These are phyloP conservation scores for Decorospora gaudefroyi DNA, from an alignment of 2,329 filamentous ascomycete species.

Conservation along the genomic window DNA sequence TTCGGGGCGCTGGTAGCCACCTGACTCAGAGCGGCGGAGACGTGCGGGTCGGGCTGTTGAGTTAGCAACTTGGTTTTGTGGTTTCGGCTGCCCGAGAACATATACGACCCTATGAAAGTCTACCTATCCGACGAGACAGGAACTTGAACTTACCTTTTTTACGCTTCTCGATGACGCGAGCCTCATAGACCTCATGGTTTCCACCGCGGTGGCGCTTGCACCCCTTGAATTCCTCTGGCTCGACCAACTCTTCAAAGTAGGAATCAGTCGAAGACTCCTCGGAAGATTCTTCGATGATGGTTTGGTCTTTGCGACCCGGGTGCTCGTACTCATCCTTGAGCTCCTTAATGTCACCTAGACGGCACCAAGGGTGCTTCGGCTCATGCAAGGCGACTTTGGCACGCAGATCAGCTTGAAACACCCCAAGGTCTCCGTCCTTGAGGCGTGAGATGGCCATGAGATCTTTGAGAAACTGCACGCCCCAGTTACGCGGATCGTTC, in stretches of 20 bases:
- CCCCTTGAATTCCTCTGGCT: conserved; percentile 29
- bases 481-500: conserved; percentile 45
- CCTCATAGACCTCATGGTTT: conserved; percentile 38
- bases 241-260: conserved; percentile 38
- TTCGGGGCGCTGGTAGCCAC: conserved; percentile 33
- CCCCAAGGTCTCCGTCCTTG: conserved; percentile 30
- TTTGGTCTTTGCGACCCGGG: conserved; percentile 21
- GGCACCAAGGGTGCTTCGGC: conserved; percentile 39
- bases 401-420: conserved; percentile 35
- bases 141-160: conserved; percentile 28
- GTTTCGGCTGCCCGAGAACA: neutral
- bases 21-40: conserved; percentile 36
- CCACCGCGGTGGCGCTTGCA: conserved; percentile 23
- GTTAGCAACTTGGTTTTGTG: conserved; percentile 7
- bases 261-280: conserved; percentile 33
- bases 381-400: conserved; percentile 33
- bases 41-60: conserved; percentile 21
- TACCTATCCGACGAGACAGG: neutral
- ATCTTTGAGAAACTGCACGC: conserved; percentile 45
- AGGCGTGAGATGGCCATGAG: conserved; percentile 40
- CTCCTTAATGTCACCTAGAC: conserved; percentile 39
- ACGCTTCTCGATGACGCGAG: conserved; percentile 32
- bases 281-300: conserved; percentile 16
- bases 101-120: too few relatives aligned
- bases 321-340: conserved; percentile 38